A percentile compares a stretch with the other conserved stretches of the same genome.
Evolutionary conservation across 2,329 filamentous ascomycete genomes (phyloP).

Genomic region (Neofusicoccum laricinum): DNA sequence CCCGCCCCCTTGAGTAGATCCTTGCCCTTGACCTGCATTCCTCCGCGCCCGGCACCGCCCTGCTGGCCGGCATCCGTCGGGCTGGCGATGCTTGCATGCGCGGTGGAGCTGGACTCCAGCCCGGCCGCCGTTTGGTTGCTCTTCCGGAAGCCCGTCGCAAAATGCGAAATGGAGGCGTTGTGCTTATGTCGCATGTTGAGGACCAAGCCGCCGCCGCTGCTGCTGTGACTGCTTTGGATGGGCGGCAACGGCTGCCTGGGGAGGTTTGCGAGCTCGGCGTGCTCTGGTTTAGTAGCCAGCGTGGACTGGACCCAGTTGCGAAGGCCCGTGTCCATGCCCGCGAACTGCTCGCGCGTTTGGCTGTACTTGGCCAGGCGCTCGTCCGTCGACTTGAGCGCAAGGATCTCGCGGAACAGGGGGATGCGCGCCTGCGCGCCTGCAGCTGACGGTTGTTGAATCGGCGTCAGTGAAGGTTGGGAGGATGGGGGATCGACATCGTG

Average conservation of each 20-base stretch:
- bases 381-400: conserved; percentile 61
- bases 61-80: conserved; percentile 18
- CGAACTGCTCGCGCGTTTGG: conserved; percentile 68
- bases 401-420: conserved; percentile 68
- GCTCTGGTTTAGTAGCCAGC: conserved; percentile 51
- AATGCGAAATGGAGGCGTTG: conserved; percentile 34
- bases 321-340: conserved; percentile 72
- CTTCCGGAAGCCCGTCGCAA: conserved; percentile 22
- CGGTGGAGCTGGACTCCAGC: conserved; percentile 25
- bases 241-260: conserved; percentile 39
- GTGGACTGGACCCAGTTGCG: conserved; percentile 55
- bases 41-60: conserved; percentile 26
- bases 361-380: conserved; percentile 75
- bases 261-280: conserved; percentile 47
- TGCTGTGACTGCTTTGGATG: conserved; percentile 18
- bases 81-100: conserved; percentile 26
- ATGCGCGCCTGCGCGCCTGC: conserved; percentile 7
- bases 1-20: conserved; percentile 83
- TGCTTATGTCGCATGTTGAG: conserved; percentile 31
- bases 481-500: conserved; percentile 15
- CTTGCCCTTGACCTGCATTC: conserved; percentile 78
- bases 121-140: conserved; percentile 22
- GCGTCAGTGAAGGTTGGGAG: neutral
- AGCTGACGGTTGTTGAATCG: neutral
- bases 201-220: conserved; percentile 12